Conservation (phyloP, 202 grass and related monocot species). For the Panicum virgatum region DNA sequence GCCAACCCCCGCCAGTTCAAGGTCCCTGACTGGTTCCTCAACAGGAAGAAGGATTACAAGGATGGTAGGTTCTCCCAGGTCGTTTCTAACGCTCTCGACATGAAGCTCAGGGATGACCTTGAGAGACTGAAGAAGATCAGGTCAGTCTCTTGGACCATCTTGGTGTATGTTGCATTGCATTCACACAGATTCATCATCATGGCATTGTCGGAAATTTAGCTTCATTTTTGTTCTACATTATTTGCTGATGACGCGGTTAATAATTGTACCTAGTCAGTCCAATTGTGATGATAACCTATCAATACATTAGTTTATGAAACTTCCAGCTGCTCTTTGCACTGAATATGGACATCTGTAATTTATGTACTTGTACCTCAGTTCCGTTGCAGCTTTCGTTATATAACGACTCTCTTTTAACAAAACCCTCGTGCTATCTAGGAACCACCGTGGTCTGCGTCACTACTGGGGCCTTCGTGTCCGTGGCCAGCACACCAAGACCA, state of each 20-base stretch:
- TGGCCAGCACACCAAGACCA: slow-evolving; percentile 96
- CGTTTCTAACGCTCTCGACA: slow-evolving; percentile 70
- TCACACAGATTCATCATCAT: too few species aligned
- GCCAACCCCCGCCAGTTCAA: slow-evolving; percentile 70
- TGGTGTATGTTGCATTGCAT: background rate
- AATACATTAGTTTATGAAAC: background rate
- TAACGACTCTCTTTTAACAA: background rate
- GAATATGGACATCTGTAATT: background rate
- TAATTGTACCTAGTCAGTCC: background rate
- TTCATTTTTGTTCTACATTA: background rate
- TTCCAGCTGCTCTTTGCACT: background rate
- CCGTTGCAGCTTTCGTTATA: background rate
- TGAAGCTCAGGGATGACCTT: slow-evolving; percentile 84
- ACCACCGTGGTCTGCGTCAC: slow-evolving; percentile 88
- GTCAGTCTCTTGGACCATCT: background rate
- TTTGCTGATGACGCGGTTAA: background rate
- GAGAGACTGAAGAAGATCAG: slow-evolving; percentile 88
- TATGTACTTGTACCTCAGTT: too few species aligned
- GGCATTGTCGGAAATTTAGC: background rate
- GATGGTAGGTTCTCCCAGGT: slow-evolving; percentile 77
- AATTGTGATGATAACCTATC: background rate
- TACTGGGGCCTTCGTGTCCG: slow-evolving; percentile 91
- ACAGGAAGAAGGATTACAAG: slow-evolving; percentile 81
- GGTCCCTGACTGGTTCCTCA: slow-evolving; percentile 77
- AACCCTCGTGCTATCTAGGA: slow-evolving; percentile 34